phyloP scores from a whole-genome alignment of 2,329 filamentous ascomycete genomes.

The Parafenestella ontariensis region DNA sequence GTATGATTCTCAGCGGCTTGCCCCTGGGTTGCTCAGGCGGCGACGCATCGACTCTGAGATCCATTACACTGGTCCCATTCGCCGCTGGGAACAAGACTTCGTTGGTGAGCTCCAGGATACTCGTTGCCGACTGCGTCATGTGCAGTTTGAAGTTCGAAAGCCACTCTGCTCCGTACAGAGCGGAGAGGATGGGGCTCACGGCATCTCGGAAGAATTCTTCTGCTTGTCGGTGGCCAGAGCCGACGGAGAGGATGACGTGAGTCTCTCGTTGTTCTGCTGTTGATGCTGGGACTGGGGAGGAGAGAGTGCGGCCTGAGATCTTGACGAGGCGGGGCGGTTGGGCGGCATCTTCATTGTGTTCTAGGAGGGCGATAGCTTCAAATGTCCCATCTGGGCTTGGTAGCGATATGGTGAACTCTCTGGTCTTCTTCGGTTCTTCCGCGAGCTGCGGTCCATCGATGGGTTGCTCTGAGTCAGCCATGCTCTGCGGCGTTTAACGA shows the following conservation, averaged over 20 bases:
- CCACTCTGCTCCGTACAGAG: slow-evolving; percentile 43
- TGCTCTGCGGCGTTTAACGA: neutral
- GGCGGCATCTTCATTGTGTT: slow-evolving; percentile 19
- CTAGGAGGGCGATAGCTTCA: slow-evolving; percentile 11
- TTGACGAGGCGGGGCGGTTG: slow-evolving; percentile 25
- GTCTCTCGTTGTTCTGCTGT: slow-evolving; percentile 31
- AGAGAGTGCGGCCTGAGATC: slow-evolving; percentile 24
- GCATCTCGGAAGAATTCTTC: slow-evolving; percentile 47
- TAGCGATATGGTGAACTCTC: slow-evolving; percentile 13
- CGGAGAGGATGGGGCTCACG: slow-evolving; percentile 52
- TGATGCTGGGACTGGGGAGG: slow-evolving; percentile 2
- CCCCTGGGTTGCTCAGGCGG: slow-evolving; percentile 38
- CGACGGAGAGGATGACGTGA: slow-evolving; percentile 55
- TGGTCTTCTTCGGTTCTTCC: neutral
- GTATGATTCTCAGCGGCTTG: slow-evolving; percentile 62
- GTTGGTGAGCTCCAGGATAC: slow-evolving; percentile 69
- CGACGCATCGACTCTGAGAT: neutral
- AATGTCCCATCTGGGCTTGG: slow-evolving; percentile 9
- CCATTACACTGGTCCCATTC: slow-evolving; percentile 27
- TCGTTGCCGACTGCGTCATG: slow-evolving; percentile 68
- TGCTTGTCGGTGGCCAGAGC: slow-evolving; percentile 54
- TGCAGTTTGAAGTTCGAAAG: slow-evolving; percentile 60
- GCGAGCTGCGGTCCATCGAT: slow-evolving; percentile 1
- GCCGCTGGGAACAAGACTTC: slow-evolving; percentile 58
- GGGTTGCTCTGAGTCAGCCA: neutral